phyloP scores from a whole-genome alignment of 169 alveolate genomes.

The Fabrea salina region DNA sequence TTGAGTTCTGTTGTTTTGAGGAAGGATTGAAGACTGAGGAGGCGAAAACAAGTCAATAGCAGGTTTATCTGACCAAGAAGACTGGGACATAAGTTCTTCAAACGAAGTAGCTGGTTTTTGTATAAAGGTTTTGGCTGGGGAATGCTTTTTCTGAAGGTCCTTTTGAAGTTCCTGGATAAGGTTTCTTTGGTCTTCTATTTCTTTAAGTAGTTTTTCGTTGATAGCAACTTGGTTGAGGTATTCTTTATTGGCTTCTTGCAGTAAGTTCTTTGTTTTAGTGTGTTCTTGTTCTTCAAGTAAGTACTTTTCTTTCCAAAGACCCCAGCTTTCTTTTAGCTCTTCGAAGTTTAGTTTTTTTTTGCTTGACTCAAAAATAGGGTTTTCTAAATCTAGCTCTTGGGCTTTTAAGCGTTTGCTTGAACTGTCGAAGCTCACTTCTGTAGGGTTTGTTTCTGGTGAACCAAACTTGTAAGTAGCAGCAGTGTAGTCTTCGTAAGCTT shows the following conservation, averaged over 20 bases:
- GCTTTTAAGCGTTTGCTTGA: not conserved
- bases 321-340: not conserved
- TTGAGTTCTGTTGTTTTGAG: not conserved
- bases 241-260: conserved; percentile 47
- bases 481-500: too few relatives aligned
- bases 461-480: too few relatives aligned
- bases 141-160: too few relatives aligned
- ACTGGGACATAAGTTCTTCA: not conserved
- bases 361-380: not conserved
- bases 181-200: not conserved
- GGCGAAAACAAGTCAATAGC: not conserved
- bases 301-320: conserved; percentile 31
- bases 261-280: conserved; percentile 28
- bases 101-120: too few relatives aligned
- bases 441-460: not conserved
- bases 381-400: not conserved
- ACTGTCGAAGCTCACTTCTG: not conserved
- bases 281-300: conserved; percentile 28
- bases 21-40: not conserved
- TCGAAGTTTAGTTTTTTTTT: not conserved
- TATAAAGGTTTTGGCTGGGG: too few relatives aligned
- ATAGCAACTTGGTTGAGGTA: conserved; percentile 40
- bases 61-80: not conserved
- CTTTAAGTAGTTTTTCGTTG: conserved; percentile 34
- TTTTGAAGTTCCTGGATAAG: conserved; percentile 6